Evolutionary conservation across 2,329 filamentous ascomycete species (phyloP).

Genomic region (Aspergillus luchuensis): DNA sequence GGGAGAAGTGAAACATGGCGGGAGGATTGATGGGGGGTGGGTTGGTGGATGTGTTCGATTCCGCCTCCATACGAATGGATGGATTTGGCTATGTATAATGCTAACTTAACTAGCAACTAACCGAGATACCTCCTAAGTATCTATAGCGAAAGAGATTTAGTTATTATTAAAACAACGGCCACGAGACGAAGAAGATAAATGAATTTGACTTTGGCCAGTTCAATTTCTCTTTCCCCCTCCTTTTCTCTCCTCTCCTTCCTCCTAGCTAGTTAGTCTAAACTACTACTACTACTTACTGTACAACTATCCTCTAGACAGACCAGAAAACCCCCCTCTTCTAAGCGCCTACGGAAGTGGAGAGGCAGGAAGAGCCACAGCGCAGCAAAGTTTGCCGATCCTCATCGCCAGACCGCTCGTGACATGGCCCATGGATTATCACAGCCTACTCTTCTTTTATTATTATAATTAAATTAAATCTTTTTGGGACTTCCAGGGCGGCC

Average conservation of each 20-base stretch:
- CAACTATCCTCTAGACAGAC: background rate
- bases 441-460: background rate
- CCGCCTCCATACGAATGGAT: no score
- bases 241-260: background rate
- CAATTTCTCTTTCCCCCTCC: background rate
- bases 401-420: conserved; percentile 22
- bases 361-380: conserved; percentile 2
- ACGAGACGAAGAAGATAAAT: no score
- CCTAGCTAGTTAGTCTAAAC: background rate
- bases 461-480: no score
- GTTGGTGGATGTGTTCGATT: no score
- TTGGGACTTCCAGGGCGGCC: background rate
- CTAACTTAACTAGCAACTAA: no score
- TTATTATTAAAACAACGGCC: no score
- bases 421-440: conserved; percentile 7
- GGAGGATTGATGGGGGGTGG: no score
- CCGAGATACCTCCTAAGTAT: no score
- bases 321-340: background rate
- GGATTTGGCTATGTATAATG: no score
- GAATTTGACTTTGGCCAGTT: background rate
- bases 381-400: conserved; percentile 24
- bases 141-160: no score
- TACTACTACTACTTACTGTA: no score
- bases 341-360: background rate
- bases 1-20: no score